Evolutionary conservation across 1,284 basidiomycete species (phyloP), one percentile per base, ranked within the genome.

Genomic region (Cryptococcus sp.): DNA sequence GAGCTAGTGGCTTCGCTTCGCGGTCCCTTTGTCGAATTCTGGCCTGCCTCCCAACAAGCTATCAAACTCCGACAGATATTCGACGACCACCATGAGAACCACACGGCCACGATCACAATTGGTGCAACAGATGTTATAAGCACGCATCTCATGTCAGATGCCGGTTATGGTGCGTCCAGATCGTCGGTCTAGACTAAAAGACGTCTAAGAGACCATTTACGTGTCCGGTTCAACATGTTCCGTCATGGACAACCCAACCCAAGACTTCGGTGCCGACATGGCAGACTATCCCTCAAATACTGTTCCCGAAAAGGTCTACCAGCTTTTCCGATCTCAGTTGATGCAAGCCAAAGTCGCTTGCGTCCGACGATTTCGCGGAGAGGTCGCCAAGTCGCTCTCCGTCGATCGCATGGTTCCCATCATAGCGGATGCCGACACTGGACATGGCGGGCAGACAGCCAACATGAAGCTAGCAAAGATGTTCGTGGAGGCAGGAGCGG

Each of bases 311-410:
- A 81, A 81, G 69, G 79, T 81, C 43, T 76, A 81, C 70, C 80
- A 81, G 63, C 73, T 81, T 56, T 81, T 81, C 71, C 77, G 78
- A 73, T 80, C 80, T 15, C 80, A 81, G 68, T 77, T 81, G 65
- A 80, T 81, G 77, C 80, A 81, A 15, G 20, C 19, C 46, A 71
- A 80, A 81, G 68, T 78, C 51, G n/a, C 80, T 80, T 69, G 79
- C 80, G 30, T 35, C 30, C 30, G 30, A 35, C 30, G 8, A 2
- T 35, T 13, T 13, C 30, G 30, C 4, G 30, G 68, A 71, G 78
- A 57, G 78, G 80, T 64, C 65, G 67, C 39, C 75, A 79, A 25
- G 19, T n/a, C 47, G 40, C 52, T 22, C 20, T 35, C 5, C 20
- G 35, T 41, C 38, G 55, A 57, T 45, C 50, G 48, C 17, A 38